A percentile compares a stretch with the other conserved stretches of the same genome.
phyloP scores from a whole-genome alignment of 2,329 filamentous ascomycete species.

The Monilinia fructicola region DNA sequence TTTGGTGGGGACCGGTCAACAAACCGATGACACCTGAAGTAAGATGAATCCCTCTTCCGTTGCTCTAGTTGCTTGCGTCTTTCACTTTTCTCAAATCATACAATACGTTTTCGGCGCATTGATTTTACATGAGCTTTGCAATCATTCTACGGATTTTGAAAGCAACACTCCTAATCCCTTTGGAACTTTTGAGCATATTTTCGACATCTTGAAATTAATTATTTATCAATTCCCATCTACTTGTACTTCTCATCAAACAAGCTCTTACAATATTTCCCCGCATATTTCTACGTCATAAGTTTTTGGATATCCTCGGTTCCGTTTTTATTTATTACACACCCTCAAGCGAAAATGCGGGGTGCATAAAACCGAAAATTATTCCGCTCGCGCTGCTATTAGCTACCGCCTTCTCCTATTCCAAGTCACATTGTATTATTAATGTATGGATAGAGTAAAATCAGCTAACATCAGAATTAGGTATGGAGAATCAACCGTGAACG shows the following conservation, averaged over 20 bases:
- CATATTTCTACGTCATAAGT: constrained; percentile 22
- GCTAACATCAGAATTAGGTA: constrained; percentile 58
- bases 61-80: not conserved
- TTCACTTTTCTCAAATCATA: not conserved
- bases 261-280: constrained; percentile 10
- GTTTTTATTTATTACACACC: constrained; percentile 3
- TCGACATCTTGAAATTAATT: not conserved
- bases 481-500: constrained; percentile 99
- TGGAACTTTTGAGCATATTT: not conserved
- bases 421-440: not conserved
- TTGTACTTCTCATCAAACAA: not conserved
- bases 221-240: not conserved
- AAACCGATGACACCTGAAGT: constrained; percentile 98
- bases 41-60: constrained; percentile 47
- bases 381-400: constrained; percentile 2
- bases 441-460: not conserved
- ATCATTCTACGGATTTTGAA: not conserved
- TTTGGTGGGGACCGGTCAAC: constrained; percentile 87
- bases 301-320: constrained; percentile 21
- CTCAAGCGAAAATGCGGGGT: constrained; percentile 24
- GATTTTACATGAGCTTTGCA: not conserved
- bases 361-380: constrained; percentile 16
- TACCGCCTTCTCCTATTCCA: not conserved
- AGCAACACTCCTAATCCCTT: not conserved
- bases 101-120: constrained; percentile 1